Conservation (phyloP, 139 green algal species). For the Chlorella vulgaris region DNA sequence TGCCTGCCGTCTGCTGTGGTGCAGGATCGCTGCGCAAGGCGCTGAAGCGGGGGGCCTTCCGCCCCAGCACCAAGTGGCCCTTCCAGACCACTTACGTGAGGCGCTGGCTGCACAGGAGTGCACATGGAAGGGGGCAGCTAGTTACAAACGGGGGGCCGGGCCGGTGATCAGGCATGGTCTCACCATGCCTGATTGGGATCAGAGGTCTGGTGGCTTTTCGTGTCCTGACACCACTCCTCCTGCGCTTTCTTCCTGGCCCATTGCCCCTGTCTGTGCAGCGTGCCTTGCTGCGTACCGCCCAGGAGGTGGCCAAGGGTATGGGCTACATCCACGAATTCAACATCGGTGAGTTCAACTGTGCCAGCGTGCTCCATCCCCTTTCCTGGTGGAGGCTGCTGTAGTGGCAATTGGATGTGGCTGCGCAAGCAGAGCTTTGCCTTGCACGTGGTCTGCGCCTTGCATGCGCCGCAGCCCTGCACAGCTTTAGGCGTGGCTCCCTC, state of each 20-base stretch:
- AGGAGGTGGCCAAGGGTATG: slow-evolving; percentile 62
- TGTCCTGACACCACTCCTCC: too few relatives aligned
- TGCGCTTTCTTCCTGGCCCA: background rate
- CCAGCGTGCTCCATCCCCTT: background rate
- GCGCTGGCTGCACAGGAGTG: background rate
- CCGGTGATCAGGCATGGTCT: background rate
- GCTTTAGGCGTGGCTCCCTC: too few relatives aligned
- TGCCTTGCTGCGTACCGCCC: slow-evolving; percentile 49
- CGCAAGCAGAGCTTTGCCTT: too few relatives aligned
- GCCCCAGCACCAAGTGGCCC: slow-evolving; percentile 42
- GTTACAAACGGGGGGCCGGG: background rate
- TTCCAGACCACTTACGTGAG: slow-evolving; percentile 53
- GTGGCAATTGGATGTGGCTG: too few relatives aligned
- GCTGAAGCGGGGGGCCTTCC: slow-evolving; percentile 46
- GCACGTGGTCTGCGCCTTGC: too few relatives aligned
- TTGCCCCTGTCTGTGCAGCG: slow-evolving; percentile 24
- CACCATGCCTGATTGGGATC: too few relatives aligned
- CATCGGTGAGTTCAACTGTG: slow-evolving; percentile 19
- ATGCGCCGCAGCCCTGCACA: too few relatives aligned
- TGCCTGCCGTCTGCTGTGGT: too few relatives aligned
- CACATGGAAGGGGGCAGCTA: background rate
- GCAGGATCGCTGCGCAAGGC: slow-evolving; percentile 39
- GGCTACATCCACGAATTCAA: slow-evolving; percentile 60
- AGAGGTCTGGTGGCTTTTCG: too few relatives aligned
- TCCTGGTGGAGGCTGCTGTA: background rate